Base-by-base conservation (phyloP, 2,329 filamentous ascomycete genomes). In the Microascus cirrosus region DNA sequence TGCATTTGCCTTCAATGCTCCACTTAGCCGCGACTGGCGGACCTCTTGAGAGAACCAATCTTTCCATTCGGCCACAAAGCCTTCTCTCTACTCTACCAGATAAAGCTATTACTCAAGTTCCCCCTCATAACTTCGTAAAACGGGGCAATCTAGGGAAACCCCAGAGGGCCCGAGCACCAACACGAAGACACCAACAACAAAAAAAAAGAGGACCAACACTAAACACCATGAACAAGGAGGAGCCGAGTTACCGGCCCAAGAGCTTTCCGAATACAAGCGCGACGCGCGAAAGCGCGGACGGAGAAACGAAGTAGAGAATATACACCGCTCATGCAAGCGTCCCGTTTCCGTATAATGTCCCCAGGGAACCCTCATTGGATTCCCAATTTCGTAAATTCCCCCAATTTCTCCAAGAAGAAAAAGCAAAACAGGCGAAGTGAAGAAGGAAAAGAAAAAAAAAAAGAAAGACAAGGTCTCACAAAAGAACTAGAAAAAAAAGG, bases 381-480 rank as follows among this genome's bases (percentile, higher is more conserved):
- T 20, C 15, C 53, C 34, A 54, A 20, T 15, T 34, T 34, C 20
- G n/a, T 15, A 36, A 36, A n/a, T 24, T 18, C 34, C 11, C 28
- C 34, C 32, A 22, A 42, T 12, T 60, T 56, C 35, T 42, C 25
- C 48, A 45, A 22, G 42, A 24, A 6, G 45, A 56, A 18, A 57
- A 20, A 56, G 52, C 54, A 56, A 59, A 42, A 22, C 20, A 53
- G 42, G 51, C 20, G 45, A 59, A 45, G 59, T 61, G 61, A 39
- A 64, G 61, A 50, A 60, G 61, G 55, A 54, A 24, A 54, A 56
- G 42, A 57, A 42, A 57, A 55, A 54, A 57, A 55, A 34, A 54
- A 55, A 20, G 56, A 39, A 32, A 58, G 54, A 56, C 53, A 35
- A 39, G 42, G 28, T 32, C 28, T 32, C 28, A 56, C 35, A 58